These are phyloP conservation scores for Penicillium verhagenii DNA, from an alignment of 495 filamentous ascomycete species.

Conservation along the genomic window DNA sequence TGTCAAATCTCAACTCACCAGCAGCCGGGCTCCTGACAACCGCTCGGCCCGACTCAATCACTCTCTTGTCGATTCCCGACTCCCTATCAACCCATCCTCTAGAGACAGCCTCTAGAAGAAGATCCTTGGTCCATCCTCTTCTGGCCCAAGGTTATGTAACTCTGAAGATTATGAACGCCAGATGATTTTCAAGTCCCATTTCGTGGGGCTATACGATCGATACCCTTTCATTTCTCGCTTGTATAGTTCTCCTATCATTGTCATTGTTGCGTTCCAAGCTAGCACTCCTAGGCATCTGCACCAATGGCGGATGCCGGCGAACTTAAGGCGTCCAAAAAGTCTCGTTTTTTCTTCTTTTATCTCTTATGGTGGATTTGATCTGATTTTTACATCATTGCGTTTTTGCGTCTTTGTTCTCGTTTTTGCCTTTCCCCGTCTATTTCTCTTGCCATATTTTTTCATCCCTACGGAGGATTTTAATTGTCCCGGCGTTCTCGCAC, in stretches of 20 bases:
- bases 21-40: neutral
- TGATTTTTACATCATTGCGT: conserved; percentile 9
- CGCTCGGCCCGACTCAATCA: neutral
- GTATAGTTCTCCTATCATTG: conserved; percentile 25
- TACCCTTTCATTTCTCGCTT: conserved; percentile 34
- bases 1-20: neutral
- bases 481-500: conserved; percentile 19
- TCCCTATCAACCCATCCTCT: conserved; percentile 34
- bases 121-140: neutral
- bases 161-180: conserved; percentile 9
- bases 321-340: conserved; percentile 29
- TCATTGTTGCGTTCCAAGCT: conserved; percentile 26
- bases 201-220: conserved; percentile 25
- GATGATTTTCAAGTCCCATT: conserved; percentile 20
- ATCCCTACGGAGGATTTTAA: conserved; percentile 17
- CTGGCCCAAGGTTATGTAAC: conserved; percentile 5
- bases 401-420: conserved; percentile 4
- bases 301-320: conserved; percentile 26
- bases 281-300: conserved; percentile 24
- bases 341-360: conserved; percentile 19
- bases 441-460: conserved; percentile 1
- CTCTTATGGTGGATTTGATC: conserved; percentile 14
- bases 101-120: neutral
- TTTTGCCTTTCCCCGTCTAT: neutral
- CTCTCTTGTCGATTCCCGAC: conserved; percentile 1